A percentile compares a stretch with the other conserved stretches of the same genome.
These are phyloP conservation scores for Clathrus columnatus DNA, from an alignment of 768 basidiomycete genomes.

Conservation along the genomic window DNA sequence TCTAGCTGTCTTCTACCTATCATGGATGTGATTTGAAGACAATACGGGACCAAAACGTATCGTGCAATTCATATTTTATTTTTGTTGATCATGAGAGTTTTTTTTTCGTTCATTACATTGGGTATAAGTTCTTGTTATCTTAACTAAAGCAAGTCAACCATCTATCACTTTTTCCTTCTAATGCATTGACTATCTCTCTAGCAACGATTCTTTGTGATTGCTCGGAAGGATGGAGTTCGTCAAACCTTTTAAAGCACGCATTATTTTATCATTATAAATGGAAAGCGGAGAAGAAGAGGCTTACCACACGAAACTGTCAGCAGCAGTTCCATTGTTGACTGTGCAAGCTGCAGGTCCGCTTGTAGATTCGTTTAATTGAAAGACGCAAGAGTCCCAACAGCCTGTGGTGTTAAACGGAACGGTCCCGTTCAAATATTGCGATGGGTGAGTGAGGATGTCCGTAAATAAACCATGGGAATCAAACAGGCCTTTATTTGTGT, in stretches of 20 bases:
- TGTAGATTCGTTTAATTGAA: slow-evolving; percentile 25
- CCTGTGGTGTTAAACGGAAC: slow-evolving; percentile 53
- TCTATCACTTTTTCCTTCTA: slow-evolving; percentile 26
- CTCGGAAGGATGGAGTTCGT: slow-evolving; percentile 55
- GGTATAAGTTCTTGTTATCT: too few relatives aligned
- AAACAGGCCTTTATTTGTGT: slow-evolving; percentile 36
- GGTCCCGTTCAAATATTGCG: slow-evolving; percentile 52
- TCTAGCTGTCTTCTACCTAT: too few relatives aligned
- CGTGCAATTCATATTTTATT: too few relatives aligned
- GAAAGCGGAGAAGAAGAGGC: slow-evolving; percentile 12
- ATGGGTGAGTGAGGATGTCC: slow-evolving; percentile 47
- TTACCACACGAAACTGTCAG: slow-evolving; percentile 56
- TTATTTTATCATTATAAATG: not conserved
- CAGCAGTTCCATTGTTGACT: slow-evolving; percentile 32
- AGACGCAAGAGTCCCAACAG: slow-evolving; percentile 40
- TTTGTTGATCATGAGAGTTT: too few relatives aligned
- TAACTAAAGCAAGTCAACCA: slow-evolving; percentile 11
- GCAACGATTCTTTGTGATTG: slow-evolving; percentile 49
- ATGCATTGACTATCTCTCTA: slow-evolving; percentile 38
- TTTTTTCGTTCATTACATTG: not conserved
- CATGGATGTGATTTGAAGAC: too few relatives aligned
- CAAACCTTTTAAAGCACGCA: slow-evolving; percentile 25
- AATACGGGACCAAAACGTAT: too few relatives aligned
- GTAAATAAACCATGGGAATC: slow-evolving; percentile 53
- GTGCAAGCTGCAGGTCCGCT: slow-evolving; percentile 25